These are phyloP conservation scores for Nicotiana rustica DNA, from an alignment of 305 asterid species.

Conservation along the genomic window DNA sequence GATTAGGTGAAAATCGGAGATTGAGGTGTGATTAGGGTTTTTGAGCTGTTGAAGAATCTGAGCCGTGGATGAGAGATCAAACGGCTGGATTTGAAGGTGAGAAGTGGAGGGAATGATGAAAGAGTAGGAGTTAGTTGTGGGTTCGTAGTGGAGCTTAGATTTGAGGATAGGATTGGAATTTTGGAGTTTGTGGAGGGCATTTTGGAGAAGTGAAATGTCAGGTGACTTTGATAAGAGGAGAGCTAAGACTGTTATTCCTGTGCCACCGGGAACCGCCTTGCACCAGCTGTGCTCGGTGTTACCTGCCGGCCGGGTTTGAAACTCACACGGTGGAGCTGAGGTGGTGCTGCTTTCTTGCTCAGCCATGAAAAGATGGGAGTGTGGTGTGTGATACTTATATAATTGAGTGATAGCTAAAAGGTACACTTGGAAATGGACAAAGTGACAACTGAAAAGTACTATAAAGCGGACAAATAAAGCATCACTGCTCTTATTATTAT, in stretches of 20 bases:
- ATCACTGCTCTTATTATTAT: background rate
- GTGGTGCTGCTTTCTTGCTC: conserved; percentile 23
- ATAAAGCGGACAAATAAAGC: conserved; percentile 7
- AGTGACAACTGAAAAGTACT: background rate
- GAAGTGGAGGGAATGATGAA: conserved; percentile 59
- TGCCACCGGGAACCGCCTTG: conserved; percentile 90
- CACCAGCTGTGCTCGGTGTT: conserved; percentile 92
- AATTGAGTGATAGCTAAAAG: background rate
- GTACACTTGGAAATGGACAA: background rate
- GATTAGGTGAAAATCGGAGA: conserved; percentile 62
- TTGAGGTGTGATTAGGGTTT: conserved; percentile 37
- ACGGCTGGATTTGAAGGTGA: conserved; percentile 56
- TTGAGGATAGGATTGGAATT: conserved; percentile 79
- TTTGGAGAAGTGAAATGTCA: conserved; percentile 52
- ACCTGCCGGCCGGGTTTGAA: conserved; percentile 58
- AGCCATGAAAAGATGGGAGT: conserved; percentile 35
- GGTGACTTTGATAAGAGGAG: conserved; percentile 65
- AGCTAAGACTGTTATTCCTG: conserved; percentile 78
- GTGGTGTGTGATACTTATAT: background rate
- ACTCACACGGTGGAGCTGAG: conserved; percentile 29
- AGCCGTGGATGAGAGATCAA: conserved; percentile 66
- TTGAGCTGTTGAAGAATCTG: conserved; percentile 51
- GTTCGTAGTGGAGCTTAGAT: conserved; percentile 62
- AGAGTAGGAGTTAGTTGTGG: conserved; percentile 55
- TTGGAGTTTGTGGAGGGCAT: conserved; percentile 67